Evolutionary conservation across 2,329 filamentous ascomycete genomes (phyloP), one percentile per base, ranked within the genome.

Genomic region (Ceratocystis albifundus): DNA sequence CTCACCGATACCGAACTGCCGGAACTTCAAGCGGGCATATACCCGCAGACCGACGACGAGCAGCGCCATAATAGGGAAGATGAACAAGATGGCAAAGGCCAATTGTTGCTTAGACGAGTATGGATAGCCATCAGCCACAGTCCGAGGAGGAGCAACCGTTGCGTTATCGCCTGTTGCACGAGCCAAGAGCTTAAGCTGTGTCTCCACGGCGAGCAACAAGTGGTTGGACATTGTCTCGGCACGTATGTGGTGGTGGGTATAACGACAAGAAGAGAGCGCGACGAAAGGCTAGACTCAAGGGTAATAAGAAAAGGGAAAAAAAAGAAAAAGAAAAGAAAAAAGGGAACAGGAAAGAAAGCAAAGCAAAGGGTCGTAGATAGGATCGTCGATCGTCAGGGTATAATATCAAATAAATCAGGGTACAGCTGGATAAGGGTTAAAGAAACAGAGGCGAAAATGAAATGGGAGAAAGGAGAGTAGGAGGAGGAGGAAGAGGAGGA

Each of bases 31-130:
- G 8, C 74, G 71, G 20, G 70, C 71, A 15, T 72, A 74, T 8
- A 72, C 64, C 10, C 74, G 69, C 61, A 74, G 66, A 1, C 64
- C 61, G 10, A 72, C 70, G 1, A 72, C 61, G 1, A 74, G 55
- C 57, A 73, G 66, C 12, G 74, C 72, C 15, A 76, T 36, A 3
- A 67, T 65, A 0, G 75, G 74, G 17, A 75, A 74, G 59, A 74
- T 66, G 68, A 76, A 74, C 20, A 73, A 69, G 48, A 75, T 69
- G 50, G 72, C 71, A 3, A 75, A 65, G 0, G 71, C 74, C 8
- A 68, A 68, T 6, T 69, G 65, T 59, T 76, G 74, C 15, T 74
- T 71, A n/a, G 72, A 10, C n/a, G 50, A 48, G 69, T 64, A 50
- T 4, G 65, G 65, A n/a, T 67, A 67, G 17, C 59, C 55, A 30